These are phyloP conservation scores for Sugiyamaella marilandica DNA, from an alignment of 805 yeast genomes.

Conservation along the genomic window DNA sequence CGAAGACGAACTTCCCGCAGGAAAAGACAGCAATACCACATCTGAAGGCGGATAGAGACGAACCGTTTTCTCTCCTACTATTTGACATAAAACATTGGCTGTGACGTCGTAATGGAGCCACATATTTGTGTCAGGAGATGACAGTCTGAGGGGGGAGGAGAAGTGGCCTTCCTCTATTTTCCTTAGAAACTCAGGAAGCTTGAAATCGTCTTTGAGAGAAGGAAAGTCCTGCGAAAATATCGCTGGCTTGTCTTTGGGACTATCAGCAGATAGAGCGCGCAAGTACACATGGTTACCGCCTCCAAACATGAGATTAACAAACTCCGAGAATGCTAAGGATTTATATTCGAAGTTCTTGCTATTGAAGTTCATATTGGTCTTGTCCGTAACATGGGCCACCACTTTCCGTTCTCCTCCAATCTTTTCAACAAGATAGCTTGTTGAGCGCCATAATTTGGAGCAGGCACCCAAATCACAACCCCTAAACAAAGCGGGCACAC, in stretches of 20 bases:
- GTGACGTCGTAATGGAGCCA: constrained; percentile 39
- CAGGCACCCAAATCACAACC: constrained; percentile 29
- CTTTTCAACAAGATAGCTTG: constrained; percentile 27
- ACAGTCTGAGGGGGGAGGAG: constrained; percentile 34
- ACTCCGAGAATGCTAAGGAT: constrained; percentile 27
- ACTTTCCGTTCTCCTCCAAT: constrained; percentile 29
- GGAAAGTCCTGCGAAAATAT: constrained; percentile 31
- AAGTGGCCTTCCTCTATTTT: constrained; percentile 24
- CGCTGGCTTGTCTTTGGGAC: constrained; percentile 32
- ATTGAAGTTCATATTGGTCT: constrained; percentile 28
- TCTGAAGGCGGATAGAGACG: constrained; percentile 36
- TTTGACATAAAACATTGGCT: constrained; percentile 35
- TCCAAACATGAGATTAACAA: constrained; percentile 24
- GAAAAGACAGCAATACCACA: constrained; percentile 28
- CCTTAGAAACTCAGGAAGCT: constrained; percentile 26
- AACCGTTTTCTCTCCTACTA: constrained; percentile 32
- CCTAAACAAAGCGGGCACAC: constrained; percentile 28
- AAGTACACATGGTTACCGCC: constrained; percentile 22
- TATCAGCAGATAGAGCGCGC: constrained; percentile 28
- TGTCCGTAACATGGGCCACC: constrained; percentile 28
- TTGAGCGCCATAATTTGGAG: constrained; percentile 27
- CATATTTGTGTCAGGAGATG: constrained; percentile 32
- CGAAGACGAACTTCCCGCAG: constrained; percentile 34
- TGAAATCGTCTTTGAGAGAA: constrained; percentile 29
- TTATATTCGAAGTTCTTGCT: constrained; percentile 32